Evolutionary conservation across 108 stramenopile species (phyloP), one percentile per base, ranked within the genome.

Genomic region (Cyclotella kingstonii): DNA sequence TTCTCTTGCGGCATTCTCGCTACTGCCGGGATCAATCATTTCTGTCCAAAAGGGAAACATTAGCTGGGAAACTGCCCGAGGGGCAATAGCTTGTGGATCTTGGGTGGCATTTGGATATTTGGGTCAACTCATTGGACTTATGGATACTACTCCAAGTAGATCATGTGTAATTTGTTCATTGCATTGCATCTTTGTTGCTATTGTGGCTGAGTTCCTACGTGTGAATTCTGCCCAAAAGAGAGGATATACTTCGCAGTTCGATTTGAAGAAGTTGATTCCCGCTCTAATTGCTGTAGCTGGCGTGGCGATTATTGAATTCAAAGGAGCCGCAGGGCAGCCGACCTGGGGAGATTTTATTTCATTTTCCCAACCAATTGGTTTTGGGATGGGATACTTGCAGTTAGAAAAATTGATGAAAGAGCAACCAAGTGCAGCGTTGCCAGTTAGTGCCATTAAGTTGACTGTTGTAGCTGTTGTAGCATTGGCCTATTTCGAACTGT

Each of bases 101-200:
- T 84, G 83, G 84, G 83, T 87, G 5, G 83, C 86, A 9, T 83
- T 84, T 62, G 86, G 86, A 18, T 87, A 87, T 52, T 29, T 84
- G 30, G 86, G 83, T 28, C 86, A 87, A 60, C 66, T 79, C 0
- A 47, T 87, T 21, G 85, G 85, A 25, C 51, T 87, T 4, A 38
- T 87, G 30, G 68, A 63, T 7, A 84, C 86, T 5, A 84, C 86
- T 18, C 81, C 86, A 15, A 73, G 70, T 26, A 60, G 79, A 61
- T 72, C 83, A 22, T 87, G 85, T 53, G 85, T 87, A 14, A 83
- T 87, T 74, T 87, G 86, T 54, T 82, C 82, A 12, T 50, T 87
- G 54, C 79, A 87, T 64, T 84, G 83, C 38, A 84, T 87, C 30
- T 84, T 84, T 66, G 86, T 87, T 12, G 86, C 86, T 8, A 54